Evolutionary conservation across 129 eudicot species (phyloP), one percentile per base, ranked within the genome.

Genomic region (Logfia minima): DNA sequence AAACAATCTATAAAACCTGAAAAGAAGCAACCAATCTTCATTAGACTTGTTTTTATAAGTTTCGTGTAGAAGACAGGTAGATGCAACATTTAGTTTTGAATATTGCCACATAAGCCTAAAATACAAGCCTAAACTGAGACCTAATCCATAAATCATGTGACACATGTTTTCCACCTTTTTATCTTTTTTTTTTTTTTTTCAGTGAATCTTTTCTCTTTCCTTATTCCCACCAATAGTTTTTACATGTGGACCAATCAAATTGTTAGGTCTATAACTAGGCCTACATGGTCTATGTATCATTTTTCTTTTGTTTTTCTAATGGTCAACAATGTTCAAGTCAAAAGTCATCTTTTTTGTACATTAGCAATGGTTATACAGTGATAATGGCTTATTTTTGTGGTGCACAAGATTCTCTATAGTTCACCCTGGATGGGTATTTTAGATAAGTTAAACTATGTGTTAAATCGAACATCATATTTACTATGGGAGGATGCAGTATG

Each of bases 1-100:
- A 56, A 55, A 75, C 73, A 61, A 68, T 32, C 66, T 5, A 32
- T 34, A 80, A 22, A 56, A 66, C 79, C 79, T 74, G 84, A 80
- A 80, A 80, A 73, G 18, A 80, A 22, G 63, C 37, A 35, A 65
- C 58, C 5, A 48, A 45, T 26, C 7, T 52, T 18, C 66, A 59
- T 78, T 62, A 78, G 52, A 78, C 68, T 78, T 55, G 3, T 59
- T 34, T 39, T 28, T 34, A 70, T 29, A 78, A 78, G 45, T 8
- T 70, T 59, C 53, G 31, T 17, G 29, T 2, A 26, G 24, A 45
- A 11, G 52, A 11, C 52, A 10, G 10, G 70, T 6, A 10, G 7
- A 41, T 0, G 24, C 8, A 61, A 4, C 45, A 26, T 24, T 26
- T 63, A 37, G 11, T 22, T 16, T 58, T 8, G 28, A n/a, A 13